Conservation (phyloP, 2,329 filamentous ascomycete genomes). For the Domatiomyces catenatus region DNA sequence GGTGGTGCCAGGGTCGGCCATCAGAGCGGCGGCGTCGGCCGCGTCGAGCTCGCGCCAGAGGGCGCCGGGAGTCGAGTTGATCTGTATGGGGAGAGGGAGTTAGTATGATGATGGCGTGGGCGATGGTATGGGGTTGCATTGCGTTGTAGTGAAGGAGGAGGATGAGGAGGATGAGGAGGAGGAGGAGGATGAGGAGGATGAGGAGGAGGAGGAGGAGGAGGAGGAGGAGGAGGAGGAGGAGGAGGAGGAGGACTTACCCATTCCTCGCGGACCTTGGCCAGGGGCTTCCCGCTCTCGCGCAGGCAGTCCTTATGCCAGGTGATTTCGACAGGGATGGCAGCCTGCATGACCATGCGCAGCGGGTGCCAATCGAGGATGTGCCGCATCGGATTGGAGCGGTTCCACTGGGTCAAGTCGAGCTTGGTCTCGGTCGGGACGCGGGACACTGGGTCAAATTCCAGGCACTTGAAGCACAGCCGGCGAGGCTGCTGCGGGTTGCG, state of each 20-base stretch:
- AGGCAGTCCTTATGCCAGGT: not conserved
- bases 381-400: not conserved
- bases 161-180: too few species aligned
- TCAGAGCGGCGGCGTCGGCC: too few species aligned
- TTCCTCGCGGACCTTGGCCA: not conserved
- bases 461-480: not conserved
- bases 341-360: not conserved
- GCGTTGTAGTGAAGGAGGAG: too few species aligned
- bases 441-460: not conserved
- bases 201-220: not conserved
- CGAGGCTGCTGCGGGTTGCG: not conserved
- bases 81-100: too few species aligned
- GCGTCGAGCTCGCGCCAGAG: too few species aligned
- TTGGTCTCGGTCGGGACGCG: not conserved
- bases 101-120: too few species aligned
- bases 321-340: not conserved
- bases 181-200: too few species aligned
- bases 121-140: too few species aligned
- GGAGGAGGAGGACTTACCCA: not conserved
- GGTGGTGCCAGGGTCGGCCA: too few species aligned
- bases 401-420: not conserved
- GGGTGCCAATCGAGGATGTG: not conserved
- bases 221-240: not conserved
- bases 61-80: too few species aligned
- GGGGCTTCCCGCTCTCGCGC: not conserved